These are phyloP conservation scores for Suhomyces faveliae DNA, from an alignment of 805 yeast species.

Conservation along the genomic window DNA sequence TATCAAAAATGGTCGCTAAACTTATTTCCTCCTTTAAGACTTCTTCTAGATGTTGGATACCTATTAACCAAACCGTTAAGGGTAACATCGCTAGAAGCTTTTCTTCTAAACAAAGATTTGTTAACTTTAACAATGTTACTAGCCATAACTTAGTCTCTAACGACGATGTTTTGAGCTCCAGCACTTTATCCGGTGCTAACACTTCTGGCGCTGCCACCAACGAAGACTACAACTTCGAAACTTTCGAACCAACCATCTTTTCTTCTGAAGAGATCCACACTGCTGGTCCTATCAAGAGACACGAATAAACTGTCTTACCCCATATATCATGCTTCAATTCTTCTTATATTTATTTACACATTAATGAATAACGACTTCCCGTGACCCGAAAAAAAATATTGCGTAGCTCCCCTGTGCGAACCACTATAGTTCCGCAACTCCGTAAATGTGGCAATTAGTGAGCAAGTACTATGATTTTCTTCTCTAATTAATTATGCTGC, in stretches of 20 bases:
- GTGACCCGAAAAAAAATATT: not conserved
- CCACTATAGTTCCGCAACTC: not conserved
- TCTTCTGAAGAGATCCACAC: conserved; percentile 44
- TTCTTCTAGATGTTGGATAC: conserved; percentile 45
- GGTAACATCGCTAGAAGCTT: conserved; percentile 25
- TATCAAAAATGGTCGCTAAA: conserved; percentile 4
- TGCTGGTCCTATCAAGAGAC: conserved; percentile 38
- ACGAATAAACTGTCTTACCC: conserved; percentile 20
- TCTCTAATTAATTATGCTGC: no score
- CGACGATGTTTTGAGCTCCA: conserved; percentile 27
- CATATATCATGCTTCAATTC: conserved; percentile 3
- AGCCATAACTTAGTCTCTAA: conserved; percentile 34
- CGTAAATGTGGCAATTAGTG: not conserved
- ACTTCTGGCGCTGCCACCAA: conserved; percentile 13
- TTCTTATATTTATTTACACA: conserved; percentile 1
- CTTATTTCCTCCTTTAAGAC: conserved; percentile 38
- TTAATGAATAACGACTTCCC: conserved; percentile 3
- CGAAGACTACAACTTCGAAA: conserved; percentile 25
- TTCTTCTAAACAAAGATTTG: conserved; percentile 35
- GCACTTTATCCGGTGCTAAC: conserved; percentile 12
- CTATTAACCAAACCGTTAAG: conserved; percentile 20
- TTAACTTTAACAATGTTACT: conserved; percentile 32
- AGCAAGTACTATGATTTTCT: no score
- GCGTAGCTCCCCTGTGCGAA: no score
- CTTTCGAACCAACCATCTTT: conserved; percentile 39